Base-by-base conservation (phyloP, 805 yeast genomes). In the Candida rishiriensis region DNA sequence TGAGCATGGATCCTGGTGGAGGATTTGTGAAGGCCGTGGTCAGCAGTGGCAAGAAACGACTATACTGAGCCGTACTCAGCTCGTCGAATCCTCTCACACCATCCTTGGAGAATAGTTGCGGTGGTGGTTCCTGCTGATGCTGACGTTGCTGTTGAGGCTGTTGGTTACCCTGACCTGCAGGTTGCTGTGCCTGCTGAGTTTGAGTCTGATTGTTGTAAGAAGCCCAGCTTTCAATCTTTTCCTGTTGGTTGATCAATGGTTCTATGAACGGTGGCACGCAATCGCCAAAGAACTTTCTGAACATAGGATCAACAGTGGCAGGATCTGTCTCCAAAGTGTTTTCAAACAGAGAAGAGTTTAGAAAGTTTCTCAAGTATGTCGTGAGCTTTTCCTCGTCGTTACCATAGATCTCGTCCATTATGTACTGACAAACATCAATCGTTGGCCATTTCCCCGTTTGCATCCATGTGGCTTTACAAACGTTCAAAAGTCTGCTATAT, bases 401-500 rank as follows among this genome's bases (percentile, higher is more conserved):
- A 12, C 38, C 34, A 29, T 40, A 44, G 10, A 44, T 29, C 3
- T 28, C 10, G 3, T 44, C 39, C 16, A 44, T 26, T 31, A 40
- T 34, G 29, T 36, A 37, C 15, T 31, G 29, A 1, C 34, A 18
- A n/a, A 37, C 18, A 17, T 29, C 36, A 15, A 36, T 18, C 14
- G 33, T 29, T 12, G 29, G 29, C 29, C 33, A 32, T 37, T 36
- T 32, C 13, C n/a, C 29, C 13, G 29, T 17, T 16, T 21, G 35
- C 29, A 39, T 18, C 36, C 41, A 39, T 13, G 36, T 21, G 8
- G 14, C 17, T 16, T 26, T 18, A 12, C 30, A 26, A 14, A 39
- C 13, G n/a, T 39, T 36, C 14, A 37, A 29, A 8, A 44, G 17
- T 12, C 33, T n/a, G 7, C 10, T 15, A 29, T 16, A 14, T 21